phyloP scores from a whole-genome alignment of 768 basidiomycete species.

The Tylopilus sp. region DNA sequence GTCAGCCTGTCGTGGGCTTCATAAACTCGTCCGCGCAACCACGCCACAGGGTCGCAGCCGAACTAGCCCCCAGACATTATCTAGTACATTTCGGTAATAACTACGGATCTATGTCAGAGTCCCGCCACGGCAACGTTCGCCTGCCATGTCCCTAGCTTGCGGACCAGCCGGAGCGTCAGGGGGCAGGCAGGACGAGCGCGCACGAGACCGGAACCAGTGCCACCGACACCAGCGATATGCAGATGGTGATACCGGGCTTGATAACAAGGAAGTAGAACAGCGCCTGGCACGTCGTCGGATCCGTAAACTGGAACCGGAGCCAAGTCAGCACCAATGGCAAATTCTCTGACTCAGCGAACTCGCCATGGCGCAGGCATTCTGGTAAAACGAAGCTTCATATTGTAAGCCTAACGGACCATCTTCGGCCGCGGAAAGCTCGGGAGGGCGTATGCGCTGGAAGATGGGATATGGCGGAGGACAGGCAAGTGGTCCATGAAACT shows the following conservation, averaged over 20 bases:
- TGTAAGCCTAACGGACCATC: conserved; percentile 37
- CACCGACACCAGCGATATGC: conserved; percentile 54
- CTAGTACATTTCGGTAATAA: neutral
- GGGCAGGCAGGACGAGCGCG: conserved; percentile 67
- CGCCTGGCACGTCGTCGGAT: conserved; percentile 78
- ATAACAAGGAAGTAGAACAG: conserved; percentile 87
- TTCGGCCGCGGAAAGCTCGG: conserved; percentile 50
- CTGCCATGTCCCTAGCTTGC: conserved; percentile 76
- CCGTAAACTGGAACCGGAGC: conserved; percentile 56
- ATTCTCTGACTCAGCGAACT: conserved; percentile 19
- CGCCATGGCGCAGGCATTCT: conserved; percentile 79
- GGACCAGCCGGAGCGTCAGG: conserved; percentile 58
- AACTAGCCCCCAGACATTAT: neutral
- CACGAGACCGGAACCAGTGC: conserved; percentile 56
- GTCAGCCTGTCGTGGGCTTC: conserved; percentile 33
- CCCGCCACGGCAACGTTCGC: conserved; percentile 81
- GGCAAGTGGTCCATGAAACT: conserved; percentile 65
- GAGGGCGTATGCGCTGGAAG: conserved; percentile 60
- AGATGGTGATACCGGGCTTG: conserved; percentile 75
- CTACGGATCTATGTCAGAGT: conserved; percentile 38
- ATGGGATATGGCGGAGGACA: conserved; percentile 68
- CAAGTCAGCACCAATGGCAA: conserved; percentile 5
- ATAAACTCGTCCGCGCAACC: conserved; percentile 18
- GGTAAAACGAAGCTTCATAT: conserved; percentile 72
- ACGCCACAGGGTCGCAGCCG: conserved; percentile 31